Evolutionary conservation across 345 rosid species (phyloP).

Genomic region (Psidium guajava): DNA sequence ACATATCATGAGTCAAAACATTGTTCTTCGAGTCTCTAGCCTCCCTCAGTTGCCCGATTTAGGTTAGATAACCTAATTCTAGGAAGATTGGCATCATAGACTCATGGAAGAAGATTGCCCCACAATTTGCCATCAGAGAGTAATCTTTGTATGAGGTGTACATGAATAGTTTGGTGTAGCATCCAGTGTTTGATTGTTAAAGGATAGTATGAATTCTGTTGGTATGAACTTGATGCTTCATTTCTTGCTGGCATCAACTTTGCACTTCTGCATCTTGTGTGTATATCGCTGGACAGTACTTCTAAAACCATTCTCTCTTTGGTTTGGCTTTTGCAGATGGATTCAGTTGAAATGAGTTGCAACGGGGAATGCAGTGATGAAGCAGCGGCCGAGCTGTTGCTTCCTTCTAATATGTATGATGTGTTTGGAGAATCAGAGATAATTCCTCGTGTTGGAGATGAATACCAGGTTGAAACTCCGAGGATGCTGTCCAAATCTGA

Average conservation of each 20-base stretch:
- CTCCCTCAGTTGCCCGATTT: not conserved
- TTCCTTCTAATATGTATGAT: slow-evolving; percentile 19
- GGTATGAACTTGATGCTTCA: not conserved
- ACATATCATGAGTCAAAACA: not conserved
- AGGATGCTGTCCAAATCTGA: slow-evolving; percentile 13
- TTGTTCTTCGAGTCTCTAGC: not conserved
- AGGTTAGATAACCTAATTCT: not conserved
- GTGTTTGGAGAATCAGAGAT: slow-evolving; percentile 31
- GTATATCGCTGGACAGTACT: not conserved
- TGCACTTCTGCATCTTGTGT: not conserved
- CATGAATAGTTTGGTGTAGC: not conserved
- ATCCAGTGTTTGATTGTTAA: not conserved
- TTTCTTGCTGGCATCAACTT: not conserved
- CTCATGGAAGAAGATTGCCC: not conserved
- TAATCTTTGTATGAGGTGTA: not conserved
- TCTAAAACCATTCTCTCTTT: not conserved
- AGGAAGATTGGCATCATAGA: not conserved
- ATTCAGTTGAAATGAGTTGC: slow-evolving; percentile 12
- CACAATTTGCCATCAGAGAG: not conserved
- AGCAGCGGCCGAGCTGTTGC: slow-evolving; percentile 16
- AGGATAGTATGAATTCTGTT: not conserved
- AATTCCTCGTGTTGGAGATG: slow-evolving; percentile 44
- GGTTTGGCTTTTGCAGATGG: slow-evolving; percentile 21
- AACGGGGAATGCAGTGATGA: slow-evolving; percentile 15
- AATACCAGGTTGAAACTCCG: slow-evolving; percentile 47